phyloP scores from a whole-genome alignment of 2,329 filamentous ascomycete species.

The Ilyonectria destructans region DNA sequence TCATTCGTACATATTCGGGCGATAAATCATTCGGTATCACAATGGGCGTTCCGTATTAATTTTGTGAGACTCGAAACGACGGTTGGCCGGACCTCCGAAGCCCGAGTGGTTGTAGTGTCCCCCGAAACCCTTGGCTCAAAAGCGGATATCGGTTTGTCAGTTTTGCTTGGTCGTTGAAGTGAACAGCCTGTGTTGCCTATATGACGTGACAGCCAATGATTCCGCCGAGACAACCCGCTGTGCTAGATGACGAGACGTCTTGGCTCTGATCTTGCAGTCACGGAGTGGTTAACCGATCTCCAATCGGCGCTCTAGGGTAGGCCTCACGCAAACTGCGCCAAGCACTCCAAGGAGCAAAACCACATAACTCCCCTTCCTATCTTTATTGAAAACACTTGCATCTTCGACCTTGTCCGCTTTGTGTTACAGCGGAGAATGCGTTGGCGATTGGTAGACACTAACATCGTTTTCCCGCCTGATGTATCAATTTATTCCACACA shows the following conservation, averaged over 20 bases:
- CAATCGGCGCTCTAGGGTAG: neutral
- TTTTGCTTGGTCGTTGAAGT: slow-evolving; percentile 9
- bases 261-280: slow-evolving; percentile 2
- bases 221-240: slow-evolving; percentile 8
- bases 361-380: neutral
- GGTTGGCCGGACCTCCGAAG: slow-evolving; percentile 30
- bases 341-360: neutral
- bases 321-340: neutral
- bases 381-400: slow-evolving; percentile 6
- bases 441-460: neutral
- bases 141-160: slow-evolving; percentile 23
- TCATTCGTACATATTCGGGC: slow-evolving; percentile 7
- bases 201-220: slow-evolving; percentile 19
- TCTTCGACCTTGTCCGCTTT: neutral
- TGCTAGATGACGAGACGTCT: slow-evolving; percentile 32
- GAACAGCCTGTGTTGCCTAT: slow-evolving; percentile 25
- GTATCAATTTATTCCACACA: slow-evolving; percentile 16
- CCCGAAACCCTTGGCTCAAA: slow-evolving; percentile 13
- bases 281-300: neutral
- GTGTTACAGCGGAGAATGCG: neutral
- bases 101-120: neutral
- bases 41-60: slow-evolving; percentile 22
- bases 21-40: slow-evolving; percentile 8
- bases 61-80: slow-evolving; percentile 31
- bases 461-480: neutral